Conservation (phyloP, 768 basidiomycete genomes). For the Russula lepida region DNA sequence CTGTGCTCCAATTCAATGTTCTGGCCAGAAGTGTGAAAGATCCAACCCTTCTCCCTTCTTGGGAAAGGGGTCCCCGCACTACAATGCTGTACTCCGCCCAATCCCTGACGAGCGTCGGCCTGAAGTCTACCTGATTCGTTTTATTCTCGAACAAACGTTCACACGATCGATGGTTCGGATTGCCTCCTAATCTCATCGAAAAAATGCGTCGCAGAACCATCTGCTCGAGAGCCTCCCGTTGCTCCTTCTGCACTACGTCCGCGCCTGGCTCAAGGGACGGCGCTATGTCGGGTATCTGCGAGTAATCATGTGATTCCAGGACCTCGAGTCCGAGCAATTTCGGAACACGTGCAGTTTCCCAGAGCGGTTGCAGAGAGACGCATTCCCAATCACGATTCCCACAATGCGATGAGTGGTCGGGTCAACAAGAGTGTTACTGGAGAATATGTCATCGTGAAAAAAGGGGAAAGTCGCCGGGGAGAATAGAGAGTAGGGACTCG, state of each 20-base stretch:
- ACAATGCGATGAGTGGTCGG: conserved; percentile 12
- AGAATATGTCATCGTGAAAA: conserved; percentile 11
- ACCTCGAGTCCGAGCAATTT: background rate
- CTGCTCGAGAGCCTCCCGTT: background rate
- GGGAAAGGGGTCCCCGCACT: background rate
- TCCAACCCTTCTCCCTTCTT: background rate
- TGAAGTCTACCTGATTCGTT: background rate
- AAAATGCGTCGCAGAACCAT: background rate
- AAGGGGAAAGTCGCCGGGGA: background rate
- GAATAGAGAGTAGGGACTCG: background rate
- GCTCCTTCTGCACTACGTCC: background rate
- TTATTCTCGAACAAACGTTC: conserved; percentile 1
- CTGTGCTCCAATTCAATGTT: background rate
- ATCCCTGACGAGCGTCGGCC: background rate
- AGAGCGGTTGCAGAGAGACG: background rate
- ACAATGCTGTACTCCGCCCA: background rate
- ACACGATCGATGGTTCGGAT: background rate
- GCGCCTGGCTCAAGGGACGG: background rate
- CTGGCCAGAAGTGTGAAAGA: background rate
- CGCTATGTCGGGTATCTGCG: background rate
- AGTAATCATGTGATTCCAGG: background rate
- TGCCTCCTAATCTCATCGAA: background rate
- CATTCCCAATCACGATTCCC: conserved; percentile 18
- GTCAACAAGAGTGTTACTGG: conserved; percentile 13
- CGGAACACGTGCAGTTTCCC: background rate